Base-by-base conservation (phyloP, 2,329 filamentous ascomycete species). In the Graphilbum ipis-grandicollis region DNA sequence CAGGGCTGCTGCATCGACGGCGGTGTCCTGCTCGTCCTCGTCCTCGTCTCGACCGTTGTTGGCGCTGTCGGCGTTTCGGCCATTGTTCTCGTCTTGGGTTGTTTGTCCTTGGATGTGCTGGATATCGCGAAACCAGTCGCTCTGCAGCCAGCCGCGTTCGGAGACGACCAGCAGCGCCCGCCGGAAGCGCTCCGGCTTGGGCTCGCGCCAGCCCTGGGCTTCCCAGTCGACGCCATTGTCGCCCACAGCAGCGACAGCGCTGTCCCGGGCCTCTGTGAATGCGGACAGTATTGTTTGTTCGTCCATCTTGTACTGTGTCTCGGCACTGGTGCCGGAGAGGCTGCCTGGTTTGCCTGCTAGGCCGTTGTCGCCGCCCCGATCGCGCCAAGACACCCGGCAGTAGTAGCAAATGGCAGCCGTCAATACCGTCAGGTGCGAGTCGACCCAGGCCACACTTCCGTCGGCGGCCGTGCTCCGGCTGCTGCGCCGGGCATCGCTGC, bases 91-190 rank as follows among this genome's bases (percentile, higher is more conserved):
- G 17, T 53, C 37, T 7, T 36, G 41, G 10, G 43, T 38, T 38
- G 43, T 40, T 44, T 45, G 43, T 18, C 52, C 53, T 25, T 61
- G 54, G 23, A 75, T 63, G 44, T 79, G 72, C 21, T 63, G 56
- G 41, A 80, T 64, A 22, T 65, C 65, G 15, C 50, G 48, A 39
- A 64, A 81, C 78, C 78, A 83, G 47, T 81, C 75, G 36, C 57
- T 61, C 17, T 63, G 53, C 33, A 72, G 66, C 76, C 64, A 78
- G 29, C 60, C 61, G 23, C 57, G 55, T 39, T 69, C 62, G 15
- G 66, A 66, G 31, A 80, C 64, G 39, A 68, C 56, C 17, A 66
- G 54, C 40, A 80, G 65, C 43, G 77, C 79, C 3, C 58, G 56
- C 41, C 80, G 71, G 28, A 84, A 65, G 26, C 77, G 69, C 35